Conservation (phyloP, 306 rosid species). For the Pyrus betulifolia region DNA sequence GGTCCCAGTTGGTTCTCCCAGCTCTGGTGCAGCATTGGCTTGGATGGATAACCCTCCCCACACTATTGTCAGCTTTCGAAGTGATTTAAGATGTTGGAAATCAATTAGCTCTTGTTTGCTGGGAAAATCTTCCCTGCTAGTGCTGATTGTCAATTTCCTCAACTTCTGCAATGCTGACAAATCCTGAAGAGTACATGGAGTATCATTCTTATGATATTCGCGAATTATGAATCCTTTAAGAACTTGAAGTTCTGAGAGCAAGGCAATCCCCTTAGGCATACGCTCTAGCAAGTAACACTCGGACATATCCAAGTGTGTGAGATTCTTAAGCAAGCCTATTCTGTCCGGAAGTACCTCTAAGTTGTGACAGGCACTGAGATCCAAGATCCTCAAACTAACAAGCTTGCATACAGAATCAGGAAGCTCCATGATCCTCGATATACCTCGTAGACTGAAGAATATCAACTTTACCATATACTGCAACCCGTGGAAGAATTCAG, state of each 20-base stretch:
- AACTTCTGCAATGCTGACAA: slow-evolving; percentile 9
- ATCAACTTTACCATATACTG: slow-evolving; percentile 4
- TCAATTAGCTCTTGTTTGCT: not conserved
- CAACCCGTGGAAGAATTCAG: slow-evolving; percentile 11
- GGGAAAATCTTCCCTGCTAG: slow-evolving; percentile 16
- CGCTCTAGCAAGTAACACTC: slow-evolving; percentile 24
- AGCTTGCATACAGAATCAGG: slow-evolving; percentile 13
- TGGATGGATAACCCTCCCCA: slow-evolving; percentile 13
- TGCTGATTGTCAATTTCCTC: slow-evolving; percentile 23
- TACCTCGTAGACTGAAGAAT: slow-evolving; percentile 26
- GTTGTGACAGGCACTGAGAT: slow-evolving; percentile 27
- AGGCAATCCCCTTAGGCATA: slow-evolving; percentile 14
- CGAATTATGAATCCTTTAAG: slow-evolving; percentile 19
- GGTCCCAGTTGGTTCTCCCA: not conserved
- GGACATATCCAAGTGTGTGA: slow-evolving; percentile 29
- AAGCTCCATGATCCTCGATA: slow-evolving; percentile 17
- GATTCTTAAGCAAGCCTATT: slow-evolving; percentile 5
- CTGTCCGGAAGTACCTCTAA: slow-evolving; percentile 19
- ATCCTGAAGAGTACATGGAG: slow-evolving; percentile 4
- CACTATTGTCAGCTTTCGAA: slow-evolving; percentile 10
- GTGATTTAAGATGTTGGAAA: not conserved
- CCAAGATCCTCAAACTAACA: slow-evolving; percentile 7
- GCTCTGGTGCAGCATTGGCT: not conserved
- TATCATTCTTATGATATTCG: not conserved
- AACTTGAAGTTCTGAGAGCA: slow-evolving; percentile 15